Evolutionary conservation across 78 protist genomes (phyloP), one percentile per base, ranked within the genome.

Genomic region (Chrysochromulina tobinii): DNA sequence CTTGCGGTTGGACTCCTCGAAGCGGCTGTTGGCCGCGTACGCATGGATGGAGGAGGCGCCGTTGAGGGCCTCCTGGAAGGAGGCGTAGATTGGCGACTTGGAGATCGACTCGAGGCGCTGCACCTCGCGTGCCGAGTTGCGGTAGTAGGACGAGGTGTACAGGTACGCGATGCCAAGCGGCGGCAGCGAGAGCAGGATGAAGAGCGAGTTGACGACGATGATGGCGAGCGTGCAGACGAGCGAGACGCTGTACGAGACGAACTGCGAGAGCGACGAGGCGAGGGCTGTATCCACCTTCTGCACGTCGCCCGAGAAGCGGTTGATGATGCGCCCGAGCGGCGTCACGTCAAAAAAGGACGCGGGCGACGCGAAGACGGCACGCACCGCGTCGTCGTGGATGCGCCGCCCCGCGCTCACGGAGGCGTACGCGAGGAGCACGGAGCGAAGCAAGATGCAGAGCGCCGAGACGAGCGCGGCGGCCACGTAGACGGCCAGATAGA

Each of bases 251-350:
- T 54, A n/a, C 20, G 54, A 0, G 51, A 79, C 7, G 21, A 79
- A 38, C 87, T 79, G 87, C 87, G 0, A 0, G 27, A 18, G 0
- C 25, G 14, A 0, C 25, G 21, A 21, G 17, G 68, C 12, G 27
- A 87, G 27, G 61, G 38, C 66, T 18, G 84, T 61, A 92, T 98
- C 99, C n/a, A 97, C 75, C 18, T 57, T 27, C 48, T 93, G 61
- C 59, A 94, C 55, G 92, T 98, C 99, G 90, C 92, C 91, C 27
- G 96, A 64, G 95, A 98, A 98, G 91, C 99, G 96, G 90, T 97
- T 97, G 57, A 98, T 73, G 68, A 98, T 95, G 17, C 98, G 93
- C 23, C 99, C 99, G 12, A 94, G 73, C 12, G 99, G 99, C 7
- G 98, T 97, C 3, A 96, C 92, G 91, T 98, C 99, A 87, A 97